Conservation (phyloP, 1,284 basidiomycete genomes). For the Austroboletus olivaceoglutinosus region DNA sequence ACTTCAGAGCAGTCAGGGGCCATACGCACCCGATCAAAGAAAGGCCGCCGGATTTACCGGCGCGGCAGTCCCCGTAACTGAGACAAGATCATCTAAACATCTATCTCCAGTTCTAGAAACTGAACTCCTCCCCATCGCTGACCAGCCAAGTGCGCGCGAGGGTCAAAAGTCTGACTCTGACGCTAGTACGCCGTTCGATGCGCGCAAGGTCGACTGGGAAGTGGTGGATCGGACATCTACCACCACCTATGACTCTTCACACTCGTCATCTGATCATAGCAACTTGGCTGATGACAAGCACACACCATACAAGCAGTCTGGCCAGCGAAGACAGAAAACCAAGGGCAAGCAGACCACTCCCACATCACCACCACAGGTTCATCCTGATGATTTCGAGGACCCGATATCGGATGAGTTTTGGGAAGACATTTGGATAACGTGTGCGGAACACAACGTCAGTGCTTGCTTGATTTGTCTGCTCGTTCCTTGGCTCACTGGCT, state of each 20-base stretch:
- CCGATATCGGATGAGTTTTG: conserved; percentile 85
- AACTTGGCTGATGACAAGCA: conserved; percentile 52
- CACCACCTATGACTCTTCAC: conserved; percentile 47
- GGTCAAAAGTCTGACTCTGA: conserved; percentile 20
- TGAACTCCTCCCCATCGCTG: conserved; percentile 37
- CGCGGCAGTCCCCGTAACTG: conserved; percentile 67
- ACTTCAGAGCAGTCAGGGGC: conserved; percentile 52
- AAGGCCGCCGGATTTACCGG: conserved; percentile 60
- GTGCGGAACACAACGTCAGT: conserved; percentile 80
- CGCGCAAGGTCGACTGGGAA: conserved; percentile 40
- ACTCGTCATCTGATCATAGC: conserved; percentile 41
- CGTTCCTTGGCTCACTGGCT: conserved; percentile 9
- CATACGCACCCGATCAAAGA: conserved; percentile 52
- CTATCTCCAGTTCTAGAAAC: conserved; percentile 32
- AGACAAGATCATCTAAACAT: conserved; percentile 61
- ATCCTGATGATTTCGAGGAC: conserved; percentile 81
- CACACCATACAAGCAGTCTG: conserved; percentile 48
- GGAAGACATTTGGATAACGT: conserved; percentile 85
- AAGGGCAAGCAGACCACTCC: conserved; percentile 59
- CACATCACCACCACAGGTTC: conserved; percentile 67
- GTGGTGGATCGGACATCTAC: conserved; percentile 40
- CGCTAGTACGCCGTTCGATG: conserved; percentile 25
- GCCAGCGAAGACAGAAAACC: conserved; percentile 57
- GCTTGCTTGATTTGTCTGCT: conserved; percentile 3
- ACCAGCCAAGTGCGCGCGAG: conserved; percentile 19